Conservation (phyloP, 768 basidiomycete species). For the Botryobasidium botryosum region DNA sequence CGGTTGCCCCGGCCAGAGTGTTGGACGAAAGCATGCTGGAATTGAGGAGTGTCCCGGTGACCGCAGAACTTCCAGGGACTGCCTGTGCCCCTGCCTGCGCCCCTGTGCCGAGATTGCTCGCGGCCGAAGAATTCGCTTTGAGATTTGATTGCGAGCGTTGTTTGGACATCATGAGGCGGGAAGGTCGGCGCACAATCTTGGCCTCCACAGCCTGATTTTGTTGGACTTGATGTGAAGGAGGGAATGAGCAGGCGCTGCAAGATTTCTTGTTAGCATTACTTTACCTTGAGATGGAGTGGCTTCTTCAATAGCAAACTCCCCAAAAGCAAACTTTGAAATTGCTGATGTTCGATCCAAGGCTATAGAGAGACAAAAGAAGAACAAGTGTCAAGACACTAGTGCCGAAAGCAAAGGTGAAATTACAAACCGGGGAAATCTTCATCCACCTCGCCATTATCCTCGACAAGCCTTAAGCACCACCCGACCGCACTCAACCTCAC, state of each 20-base stretch:
- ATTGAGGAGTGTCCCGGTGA: too few species aligned
- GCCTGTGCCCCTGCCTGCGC: too few species aligned
- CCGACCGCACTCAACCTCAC: conserved; percentile 56
- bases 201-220: conserved; percentile 70
- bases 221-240: conserved; percentile 24
- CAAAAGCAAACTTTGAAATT: conserved; percentile 76
- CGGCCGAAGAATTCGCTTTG: too few species aligned
- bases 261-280: conserved; percentile 11
- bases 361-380: conserved; percentile 19
- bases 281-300: conserved; percentile 43
- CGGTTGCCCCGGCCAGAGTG: conserved; percentile 44
- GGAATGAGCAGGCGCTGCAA: not conserved
- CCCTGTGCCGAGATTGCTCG: too few species aligned
- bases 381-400: not conserved
- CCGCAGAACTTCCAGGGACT: too few species aligned
- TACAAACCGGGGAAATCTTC: conserved; percentile 92
- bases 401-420: not conserved
- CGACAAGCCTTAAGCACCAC: conserved; percentile 87
- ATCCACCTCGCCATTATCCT: conserved; percentile 95
- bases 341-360: conserved; percentile 81
- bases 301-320: conserved; percentile 68
- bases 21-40: too few species aligned
- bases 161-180: conserved; percentile 43
- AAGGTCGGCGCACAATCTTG: conserved; percentile 70
- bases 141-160: conserved; percentile 23